phyloP scores from a whole-genome alignment of 305 asterid genomes.

The Solanum hybrid region DNA sequence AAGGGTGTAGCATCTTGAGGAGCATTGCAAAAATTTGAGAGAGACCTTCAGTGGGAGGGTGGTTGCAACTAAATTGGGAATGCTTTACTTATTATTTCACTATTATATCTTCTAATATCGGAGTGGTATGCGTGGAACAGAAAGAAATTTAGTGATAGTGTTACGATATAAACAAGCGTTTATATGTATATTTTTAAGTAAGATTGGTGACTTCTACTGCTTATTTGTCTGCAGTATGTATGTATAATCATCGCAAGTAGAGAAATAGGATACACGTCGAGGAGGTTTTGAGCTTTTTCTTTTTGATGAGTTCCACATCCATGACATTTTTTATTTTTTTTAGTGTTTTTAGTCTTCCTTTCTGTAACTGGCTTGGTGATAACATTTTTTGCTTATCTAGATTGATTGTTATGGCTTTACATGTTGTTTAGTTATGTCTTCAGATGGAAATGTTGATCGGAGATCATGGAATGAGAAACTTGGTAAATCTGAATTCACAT shows the following conservation, averaged over 20 bases:
- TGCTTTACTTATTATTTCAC: background rate
- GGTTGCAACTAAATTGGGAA: background rate
- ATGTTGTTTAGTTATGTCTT: conserved; percentile 9
- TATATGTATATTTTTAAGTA: background rate
- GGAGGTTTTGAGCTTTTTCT: background rate
- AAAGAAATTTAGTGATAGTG: background rate
- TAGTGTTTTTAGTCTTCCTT: background rate
- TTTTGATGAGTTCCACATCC: background rate
- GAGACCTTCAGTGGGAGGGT: background rate
- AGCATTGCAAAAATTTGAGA: background rate
- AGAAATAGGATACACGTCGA: background rate
- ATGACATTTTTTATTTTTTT: background rate
- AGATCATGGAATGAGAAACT: conserved; percentile 67
- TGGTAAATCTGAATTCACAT: conserved; percentile 70
- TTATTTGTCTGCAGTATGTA: background rate
- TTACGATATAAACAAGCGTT: background rate
- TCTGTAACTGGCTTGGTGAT: background rate
- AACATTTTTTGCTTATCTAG: background rate
- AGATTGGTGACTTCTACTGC: background rate
- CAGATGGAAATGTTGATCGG: conserved; percentile 58
- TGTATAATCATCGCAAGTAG: background rate
- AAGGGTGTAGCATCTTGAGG: background rate
- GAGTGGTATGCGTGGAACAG: background rate
- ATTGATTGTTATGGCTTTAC: background rate
- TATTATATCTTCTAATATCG: background rate